Base-by-base conservation (phyloP, 1,284 basidiomycete genomes). In the Heterobasidion annosum region DNA sequence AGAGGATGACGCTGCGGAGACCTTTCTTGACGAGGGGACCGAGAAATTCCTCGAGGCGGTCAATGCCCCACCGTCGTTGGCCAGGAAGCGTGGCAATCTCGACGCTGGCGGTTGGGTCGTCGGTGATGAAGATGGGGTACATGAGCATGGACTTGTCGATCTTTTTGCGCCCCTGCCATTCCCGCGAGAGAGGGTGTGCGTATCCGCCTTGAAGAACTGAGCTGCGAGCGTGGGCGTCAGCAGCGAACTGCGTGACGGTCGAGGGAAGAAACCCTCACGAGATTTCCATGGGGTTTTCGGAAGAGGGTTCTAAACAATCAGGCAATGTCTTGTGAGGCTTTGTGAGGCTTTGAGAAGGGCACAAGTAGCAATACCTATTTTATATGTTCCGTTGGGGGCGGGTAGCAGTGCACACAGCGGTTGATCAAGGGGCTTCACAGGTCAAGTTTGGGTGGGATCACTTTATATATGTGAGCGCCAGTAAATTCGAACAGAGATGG, bases 41-140 rank as follows among this genome's bases (percentile, higher is more conserved):
- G 2, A 99, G 69, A 72, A 99, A 98, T 37, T 69, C 84, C 60
- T 93, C 83, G n/a, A 99, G 80, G 64, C 83, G 85, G 73, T 99
- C 92, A 37, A 99, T 74, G 16, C 97, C 96, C 96, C 97, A 99
- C 55, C 93, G 74, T 57, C 88, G 82, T 67, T 97, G 94, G 2
- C 87, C 90, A 3, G 94, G 94, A 8, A 98, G 76, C 32, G 82
- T 77, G 0, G 78, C 64, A 59, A 98, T 93, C 55, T 81, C 78
- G 57, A 88, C 82, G 65, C 83, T 82, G 9, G 91, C 90, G 54
- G 93, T 79, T 1, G 91, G 85, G 59, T 96, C 91, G 68, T 97
- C 94, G 16, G 93, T 93, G 65, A 98, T 90, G 69, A 98, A 97
- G 65, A 98, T 93, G 9, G 94, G 94, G 70, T 97, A 98, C 89